A percentile compares a stretch with the other conserved stretches of the same genome.
Evolutionary conservation across 495 filamentous ascomycete genomes (phyloP).

Genomic region (Talaromyces adpressus): DNA sequence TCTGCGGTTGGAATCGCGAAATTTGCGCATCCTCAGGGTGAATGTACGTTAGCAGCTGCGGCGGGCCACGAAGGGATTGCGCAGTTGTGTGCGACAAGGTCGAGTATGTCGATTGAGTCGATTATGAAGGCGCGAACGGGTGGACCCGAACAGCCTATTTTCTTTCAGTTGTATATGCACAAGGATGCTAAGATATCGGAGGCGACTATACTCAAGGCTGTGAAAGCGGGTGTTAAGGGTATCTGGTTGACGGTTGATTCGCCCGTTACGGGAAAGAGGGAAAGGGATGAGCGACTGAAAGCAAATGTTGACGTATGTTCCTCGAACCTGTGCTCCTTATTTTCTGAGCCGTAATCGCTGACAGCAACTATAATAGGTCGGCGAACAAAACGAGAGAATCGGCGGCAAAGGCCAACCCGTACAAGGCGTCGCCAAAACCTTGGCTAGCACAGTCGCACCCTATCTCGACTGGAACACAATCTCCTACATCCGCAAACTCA

Average conservation of each 20-base stretch:
- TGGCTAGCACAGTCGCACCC: conserved; percentile 79
- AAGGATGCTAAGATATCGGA: conserved; percentile 71
- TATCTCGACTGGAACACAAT: conserved; percentile 73
- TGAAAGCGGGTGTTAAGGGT: conserved; percentile 67
- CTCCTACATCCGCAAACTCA: conserved; percentile 70
- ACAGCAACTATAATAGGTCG: conserved; percentile 26
- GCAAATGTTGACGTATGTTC: conserved; percentile 26
- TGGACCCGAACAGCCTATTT: conserved; percentile 60
- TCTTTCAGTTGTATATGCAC: conserved; percentile 87
- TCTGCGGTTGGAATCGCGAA: conserved; percentile 75
- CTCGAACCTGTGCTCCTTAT: no score
- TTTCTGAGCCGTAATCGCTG: background rate
- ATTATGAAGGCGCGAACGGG: conserved; percentile 50
- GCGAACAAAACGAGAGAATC: conserved; percentile 32
- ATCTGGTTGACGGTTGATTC: conserved; percentile 65
- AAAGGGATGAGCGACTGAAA: conserved; percentile 58
- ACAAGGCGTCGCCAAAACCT: conserved; percentile 71
- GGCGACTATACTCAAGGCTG: conserved; percentile 68
- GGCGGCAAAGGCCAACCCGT: conserved; percentile 50
- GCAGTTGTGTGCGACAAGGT: conserved; percentile 24
- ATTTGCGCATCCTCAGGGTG: conserved; percentile 73
- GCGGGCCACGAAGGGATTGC: conserved; percentile 54
- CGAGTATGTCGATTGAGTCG: conserved; percentile 56
- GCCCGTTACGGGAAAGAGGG: conserved; percentile 54
- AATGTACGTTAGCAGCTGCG: conserved; percentile 64